Conservation (phyloP, 2,329 filamentous ascomycete species). For the Nemania sp. region DNA sequence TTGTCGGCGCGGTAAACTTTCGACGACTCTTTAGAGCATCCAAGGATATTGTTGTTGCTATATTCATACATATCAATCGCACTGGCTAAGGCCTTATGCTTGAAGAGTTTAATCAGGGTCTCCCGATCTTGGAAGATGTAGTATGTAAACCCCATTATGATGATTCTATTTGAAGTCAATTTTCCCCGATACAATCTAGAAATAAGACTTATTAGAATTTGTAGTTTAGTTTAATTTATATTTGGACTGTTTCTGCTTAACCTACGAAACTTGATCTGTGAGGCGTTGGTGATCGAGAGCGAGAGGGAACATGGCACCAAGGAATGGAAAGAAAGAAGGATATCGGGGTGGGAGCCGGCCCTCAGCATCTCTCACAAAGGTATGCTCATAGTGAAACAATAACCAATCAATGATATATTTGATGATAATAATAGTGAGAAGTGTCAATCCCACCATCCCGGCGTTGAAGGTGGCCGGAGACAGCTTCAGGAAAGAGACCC, state of each 20-base stretch:
- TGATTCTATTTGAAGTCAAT: conserved; percentile 35
- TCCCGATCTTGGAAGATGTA: conserved; percentile 41
- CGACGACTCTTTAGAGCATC: conserved; percentile 33
- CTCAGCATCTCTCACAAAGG: conserved; percentile 3
- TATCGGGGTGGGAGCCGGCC: conserved; percentile 30
- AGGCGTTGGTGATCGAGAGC: conserved; percentile 28
- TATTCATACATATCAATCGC: conserved; percentile 38
- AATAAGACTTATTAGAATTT: conserved; percentile 4
- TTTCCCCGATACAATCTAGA: conserved; percentile 36
- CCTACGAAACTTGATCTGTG: conserved; percentile 34
- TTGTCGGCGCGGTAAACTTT: conserved; percentile 37
- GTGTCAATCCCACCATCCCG: conserved; percentile 2
- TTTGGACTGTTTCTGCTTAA: neutral
- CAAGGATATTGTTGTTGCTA: conserved; percentile 34
- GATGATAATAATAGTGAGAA: conserved; percentile 20
- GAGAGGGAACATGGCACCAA: conserved; percentile 33
- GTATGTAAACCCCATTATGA: conserved; percentile 32
- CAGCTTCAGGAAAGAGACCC: conserved; percentile 23
- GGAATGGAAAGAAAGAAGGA: conserved; percentile 33
- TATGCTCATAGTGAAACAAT: conserved; percentile 32
- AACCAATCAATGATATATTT: conserved; percentile 29
- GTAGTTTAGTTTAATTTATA: neutral
- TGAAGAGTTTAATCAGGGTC: conserved; percentile 34
- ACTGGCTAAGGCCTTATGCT: conserved; percentile 34
- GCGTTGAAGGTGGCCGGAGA: conserved; percentile 18